Evolutionary conservation across 2,329 filamentous ascomycete species (phyloP).

Genomic region (Alternaria gansuensis): DNA sequence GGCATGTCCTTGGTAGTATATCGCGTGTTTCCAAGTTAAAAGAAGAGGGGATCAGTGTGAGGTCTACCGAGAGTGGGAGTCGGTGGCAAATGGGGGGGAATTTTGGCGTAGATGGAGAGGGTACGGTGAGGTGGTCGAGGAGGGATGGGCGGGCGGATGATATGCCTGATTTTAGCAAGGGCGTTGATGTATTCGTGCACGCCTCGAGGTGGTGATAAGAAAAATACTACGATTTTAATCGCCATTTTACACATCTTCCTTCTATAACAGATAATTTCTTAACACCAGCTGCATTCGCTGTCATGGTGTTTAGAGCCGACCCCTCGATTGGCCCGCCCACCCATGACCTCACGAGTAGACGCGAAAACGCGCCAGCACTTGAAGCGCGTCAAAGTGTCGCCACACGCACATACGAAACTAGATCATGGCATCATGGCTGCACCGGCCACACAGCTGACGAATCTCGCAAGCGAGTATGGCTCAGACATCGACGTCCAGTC

Average conservation of each 20-base stretch:
- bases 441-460: slow-evolving; percentile 21
- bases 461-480: slow-evolving; percentile 65
- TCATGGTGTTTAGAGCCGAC: slow-evolving; percentile 2
- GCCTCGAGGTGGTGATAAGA: too few relatives aligned
- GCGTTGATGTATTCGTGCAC: slow-evolving; percentile 41
- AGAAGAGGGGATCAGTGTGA: slow-evolving; percentile 72
- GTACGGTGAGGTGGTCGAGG: slow-evolving; percentile 63
- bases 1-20: slow-evolving; percentile 69
- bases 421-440: slow-evolving; percentile 42
- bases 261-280: neutral
- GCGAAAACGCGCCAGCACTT: slow-evolving; percentile 24
- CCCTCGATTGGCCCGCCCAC: slow-evolving; percentile 12
- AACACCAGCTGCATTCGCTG: neutral
- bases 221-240: neutral
- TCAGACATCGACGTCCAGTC: slow-evolving; percentile 66
- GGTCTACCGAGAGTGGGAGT: slow-evolving; percentile 70
- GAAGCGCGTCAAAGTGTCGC: slow-evolving; percentile 23
- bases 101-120: slow-evolving; percentile 67
- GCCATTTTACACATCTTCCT: neutral
- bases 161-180: slow-evolving; percentile 62
- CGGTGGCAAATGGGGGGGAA: slow-evolving; percentile 74
- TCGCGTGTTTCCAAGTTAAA: slow-evolving; percentile 66
- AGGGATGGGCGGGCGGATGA: slow-evolving; percentile 62
- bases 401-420: slow-evolving; percentile 16
- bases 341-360: slow-evolving; percentile 30